phyloP scores from a whole-genome alignment of 805 yeast species.

The Ogataea siamensis region DNA sequence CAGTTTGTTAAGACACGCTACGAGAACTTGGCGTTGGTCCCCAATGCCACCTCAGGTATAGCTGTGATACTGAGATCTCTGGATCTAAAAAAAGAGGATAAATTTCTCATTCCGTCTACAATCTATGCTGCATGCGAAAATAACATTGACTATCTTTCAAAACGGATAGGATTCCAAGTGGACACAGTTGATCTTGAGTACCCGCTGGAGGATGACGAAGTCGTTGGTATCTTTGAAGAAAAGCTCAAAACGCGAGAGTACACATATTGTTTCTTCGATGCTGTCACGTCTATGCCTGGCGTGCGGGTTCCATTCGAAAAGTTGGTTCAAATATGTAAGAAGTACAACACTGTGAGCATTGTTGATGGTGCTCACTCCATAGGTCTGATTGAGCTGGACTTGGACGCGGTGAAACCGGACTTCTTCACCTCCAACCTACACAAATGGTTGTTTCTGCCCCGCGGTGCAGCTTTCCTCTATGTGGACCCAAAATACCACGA shows the following conservation, averaged over 20 bases:
- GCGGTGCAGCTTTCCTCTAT: slow-evolving; percentile 58
- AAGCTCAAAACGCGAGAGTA: slow-evolving; percentile 29
- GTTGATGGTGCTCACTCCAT: slow-evolving; percentile 75
- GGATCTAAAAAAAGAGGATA: slow-evolving; percentile 52
- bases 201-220: slow-evolving; percentile 44
- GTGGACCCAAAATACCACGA: slow-evolving; percentile 51
- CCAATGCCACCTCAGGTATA: slow-evolving; percentile 61
- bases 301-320: slow-evolving; percentile 53
- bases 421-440: slow-evolving; percentile 63
- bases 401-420: slow-evolving; percentile 50
- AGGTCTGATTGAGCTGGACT: slow-evolving; percentile 49
- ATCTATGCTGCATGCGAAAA: slow-evolving; percentile 56
- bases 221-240: slow-evolving; percentile 35
- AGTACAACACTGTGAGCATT: slow-evolving; percentile 48
- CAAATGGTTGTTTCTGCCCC: slow-evolving; percentile 64
- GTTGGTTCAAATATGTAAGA: slow-evolving; percentile 43
- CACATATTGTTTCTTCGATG: slow-evolving; percentile 51
- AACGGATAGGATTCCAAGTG: slow-evolving; percentile 34
- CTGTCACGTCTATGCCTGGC: slow-evolving; percentile 65
- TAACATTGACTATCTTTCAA: slow-evolving; percentile 42
- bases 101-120: slow-evolving; percentile 46
- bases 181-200: slow-evolving; percentile 40
- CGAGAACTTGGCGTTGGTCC: slow-evolving; percentile 49
- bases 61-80: slow-evolving; percentile 55
- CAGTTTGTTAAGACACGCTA: slow-evolving; percentile 47